A percentile compares a stretch with the other conserved stretches of the same genome.
Conservation (phyloP, 2,329 filamentous ascomycete genomes). For the Neurospora sp. region DNA sequence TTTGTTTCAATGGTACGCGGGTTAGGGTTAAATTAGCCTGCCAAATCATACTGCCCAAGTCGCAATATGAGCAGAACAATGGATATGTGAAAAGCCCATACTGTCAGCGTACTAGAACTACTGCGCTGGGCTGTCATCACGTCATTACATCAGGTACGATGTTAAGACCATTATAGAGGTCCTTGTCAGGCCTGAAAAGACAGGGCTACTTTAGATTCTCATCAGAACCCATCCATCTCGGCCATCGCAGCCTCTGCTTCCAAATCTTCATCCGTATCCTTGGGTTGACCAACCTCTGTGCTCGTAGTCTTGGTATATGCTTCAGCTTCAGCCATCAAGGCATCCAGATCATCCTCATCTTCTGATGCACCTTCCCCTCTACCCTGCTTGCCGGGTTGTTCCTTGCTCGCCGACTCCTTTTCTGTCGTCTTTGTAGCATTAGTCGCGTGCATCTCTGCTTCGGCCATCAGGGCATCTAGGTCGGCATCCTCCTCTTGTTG, state of each 20-base stretch:
- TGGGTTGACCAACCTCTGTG: background rate
- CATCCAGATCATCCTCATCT: conserved; percentile 38
- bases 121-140: background rate
- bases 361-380: background rate
- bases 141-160: background rate
- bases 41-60: background rate
- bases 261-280: conserved; percentile 16
- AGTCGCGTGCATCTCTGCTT: conserved; percentile 10
- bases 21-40: conserved; percentile 2
- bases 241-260: conserved; percentile 62
- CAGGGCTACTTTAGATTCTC: conserved; percentile 4
- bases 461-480: conserved; percentile 24
- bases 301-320: conserved; percentile 2
- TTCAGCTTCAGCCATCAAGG: conserved; percentile 39
- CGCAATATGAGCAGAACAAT: background rate
- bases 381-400: background rate
- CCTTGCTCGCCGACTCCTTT: background rate
- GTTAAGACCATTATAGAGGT: background rate
- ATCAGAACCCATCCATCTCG: conserved; percentile 49
- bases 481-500: conserved; percentile 16
- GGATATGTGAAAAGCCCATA: background rate
- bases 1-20: background rate
- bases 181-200: background rate
- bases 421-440: background rate
- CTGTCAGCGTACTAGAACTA: background rate